phyloP scores from a whole-genome alignment of 139 green algal genomes.

The Chlamydomonas eustigma region DNA sequence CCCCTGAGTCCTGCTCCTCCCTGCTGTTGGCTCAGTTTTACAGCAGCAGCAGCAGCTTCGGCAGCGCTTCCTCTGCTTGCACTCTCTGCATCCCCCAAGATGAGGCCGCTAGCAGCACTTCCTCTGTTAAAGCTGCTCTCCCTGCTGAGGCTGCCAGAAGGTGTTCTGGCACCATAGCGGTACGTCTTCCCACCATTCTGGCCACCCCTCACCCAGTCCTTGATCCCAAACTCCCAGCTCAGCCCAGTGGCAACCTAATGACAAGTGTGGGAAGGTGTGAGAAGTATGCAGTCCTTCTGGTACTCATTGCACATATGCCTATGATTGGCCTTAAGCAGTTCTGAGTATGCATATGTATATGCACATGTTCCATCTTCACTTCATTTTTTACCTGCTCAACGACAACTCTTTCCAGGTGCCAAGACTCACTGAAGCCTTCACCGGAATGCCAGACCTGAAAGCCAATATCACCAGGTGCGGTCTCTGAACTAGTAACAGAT shows the following conservation, averaged over 20 bases:
- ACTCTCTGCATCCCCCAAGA: background rate
- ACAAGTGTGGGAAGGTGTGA: no score
- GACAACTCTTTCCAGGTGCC: constrained; percentile 23
- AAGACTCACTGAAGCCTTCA: constrained; percentile 24
- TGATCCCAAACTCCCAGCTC: constrained; percentile 17
- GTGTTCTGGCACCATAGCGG: background rate
- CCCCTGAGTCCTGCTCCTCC: background rate
- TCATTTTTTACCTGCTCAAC: constrained; percentile 17
- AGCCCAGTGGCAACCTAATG: constrained; percentile 24
- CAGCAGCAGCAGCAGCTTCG: background rate
- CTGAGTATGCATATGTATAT: no score
- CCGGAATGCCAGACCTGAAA: constrained; percentile 25
- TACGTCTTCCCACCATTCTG: constrained; percentile 12
- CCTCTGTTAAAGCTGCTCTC: constrained; percentile 18
- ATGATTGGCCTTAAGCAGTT: no score
- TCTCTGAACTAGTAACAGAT: no score
- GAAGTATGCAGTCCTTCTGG: no score
- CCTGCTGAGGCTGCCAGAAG: constrained; percentile 17
- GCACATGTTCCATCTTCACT: no score
- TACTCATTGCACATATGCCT: no score
- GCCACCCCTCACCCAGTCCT: constrained; percentile 36
- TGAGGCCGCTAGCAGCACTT: background rate
- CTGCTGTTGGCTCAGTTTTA: background rate
- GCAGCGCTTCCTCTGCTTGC: background rate
- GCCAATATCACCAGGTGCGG: background rate